These are phyloP conservation scores for Avena sativa DNA, from an alignment of 176 grass and related monocot genomes.

Conservation along the genomic window DNA sequence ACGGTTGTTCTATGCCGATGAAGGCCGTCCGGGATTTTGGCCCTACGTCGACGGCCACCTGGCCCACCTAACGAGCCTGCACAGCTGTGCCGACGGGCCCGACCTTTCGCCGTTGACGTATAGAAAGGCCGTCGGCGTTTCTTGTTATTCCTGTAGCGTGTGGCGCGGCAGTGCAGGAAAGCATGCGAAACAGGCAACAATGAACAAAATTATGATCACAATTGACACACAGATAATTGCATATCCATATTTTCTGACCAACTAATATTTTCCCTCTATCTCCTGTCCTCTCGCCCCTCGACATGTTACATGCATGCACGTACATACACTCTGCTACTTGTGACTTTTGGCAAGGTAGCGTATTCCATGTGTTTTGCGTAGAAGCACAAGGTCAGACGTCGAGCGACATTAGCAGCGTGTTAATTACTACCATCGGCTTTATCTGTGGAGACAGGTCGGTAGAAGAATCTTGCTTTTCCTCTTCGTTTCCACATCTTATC, in stretches of 20 bases:
- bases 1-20: no score
- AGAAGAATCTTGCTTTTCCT: slow-evolving; percentile 10
- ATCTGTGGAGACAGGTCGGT: slow-evolving; percentile 49
- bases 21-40: no score
- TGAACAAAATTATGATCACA: no score
- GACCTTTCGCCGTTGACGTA: no score
- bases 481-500: neutral
- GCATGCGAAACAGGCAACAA: no score
- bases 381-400: neutral
- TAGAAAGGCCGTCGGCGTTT: no score
- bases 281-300: neutral
- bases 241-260: neutral
- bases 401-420: neutral
- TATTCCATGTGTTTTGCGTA: neutral
- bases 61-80: no score
- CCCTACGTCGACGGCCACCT: no score
- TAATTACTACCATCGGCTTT: neutral
- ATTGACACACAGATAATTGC: neutral
- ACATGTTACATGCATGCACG: neutral
- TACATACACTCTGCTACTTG: neutral
- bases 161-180: no score
- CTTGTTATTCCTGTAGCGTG: no score
- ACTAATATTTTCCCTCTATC: neutral
- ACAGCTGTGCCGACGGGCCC: no score
- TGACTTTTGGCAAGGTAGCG: neutral